phyloP scores from a whole-genome alignment of 306 rosid genomes.

The Quercus aquifolioides region DNA sequence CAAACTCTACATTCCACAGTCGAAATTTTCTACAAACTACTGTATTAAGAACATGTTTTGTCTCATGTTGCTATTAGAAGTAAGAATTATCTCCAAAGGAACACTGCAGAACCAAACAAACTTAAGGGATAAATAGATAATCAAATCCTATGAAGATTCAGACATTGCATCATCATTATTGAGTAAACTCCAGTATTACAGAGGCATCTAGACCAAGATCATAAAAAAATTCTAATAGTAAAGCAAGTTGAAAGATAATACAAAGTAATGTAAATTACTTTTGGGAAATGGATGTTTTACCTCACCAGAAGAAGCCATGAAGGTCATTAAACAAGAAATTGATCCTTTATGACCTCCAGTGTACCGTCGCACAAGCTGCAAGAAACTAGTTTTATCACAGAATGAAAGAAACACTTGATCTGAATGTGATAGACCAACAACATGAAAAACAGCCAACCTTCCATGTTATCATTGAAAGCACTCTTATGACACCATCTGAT shows the following conservation, averaged over 20 bases:
- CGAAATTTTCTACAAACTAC: slow-evolving; percentile 1
- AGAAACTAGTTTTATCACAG: slow-evolving; percentile 32
- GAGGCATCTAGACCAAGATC: slow-evolving; percentile 7
- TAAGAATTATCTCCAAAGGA: neutral
- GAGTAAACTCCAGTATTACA: slow-evolving; percentile 1
- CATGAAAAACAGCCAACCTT: slow-evolving; percentile 56
- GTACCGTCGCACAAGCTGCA: slow-evolving; percentile 89
- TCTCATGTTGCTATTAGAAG: neutral
- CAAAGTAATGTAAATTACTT: slow-evolving; percentile 22
- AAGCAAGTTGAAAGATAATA: slow-evolving; percentile 17
- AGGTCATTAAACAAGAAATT: slow-evolving; percentile 91
- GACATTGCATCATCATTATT: neutral
- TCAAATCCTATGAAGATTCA: neutral
- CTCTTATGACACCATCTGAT: slow-evolving; percentile 95
- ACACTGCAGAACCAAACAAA: neutral
- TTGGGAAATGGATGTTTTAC: slow-evolving; percentile 39
- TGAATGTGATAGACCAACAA: slow-evolving; percentile 15
- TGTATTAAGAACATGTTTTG: neutral
- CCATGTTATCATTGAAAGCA: slow-evolving; percentile 99
- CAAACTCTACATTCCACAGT: neutral
- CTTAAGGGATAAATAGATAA: neutral
- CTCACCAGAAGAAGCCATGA: slow-evolving; percentile 97
- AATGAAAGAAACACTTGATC: slow-evolving; percentile 15
- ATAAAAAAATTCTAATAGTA: neutral
- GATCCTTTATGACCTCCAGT: slow-evolving; percentile 98